phyloP scores from a whole-genome alignment of 805 yeast genomes.

The Myxozyma nipponensis region DNA sequence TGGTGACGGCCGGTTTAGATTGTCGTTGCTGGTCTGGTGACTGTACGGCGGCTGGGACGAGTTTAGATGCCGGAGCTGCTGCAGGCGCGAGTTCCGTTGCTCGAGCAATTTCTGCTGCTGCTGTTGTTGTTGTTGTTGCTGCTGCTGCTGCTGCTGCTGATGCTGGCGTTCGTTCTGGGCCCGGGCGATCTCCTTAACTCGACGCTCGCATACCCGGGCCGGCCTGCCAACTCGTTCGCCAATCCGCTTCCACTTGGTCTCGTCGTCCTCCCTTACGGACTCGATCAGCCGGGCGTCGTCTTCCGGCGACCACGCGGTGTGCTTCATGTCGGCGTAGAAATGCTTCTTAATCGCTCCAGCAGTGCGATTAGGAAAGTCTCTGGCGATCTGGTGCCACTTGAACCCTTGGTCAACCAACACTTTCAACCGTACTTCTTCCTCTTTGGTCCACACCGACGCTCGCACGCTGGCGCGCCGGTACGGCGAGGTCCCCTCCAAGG shows the following conservation, averaged over 20 bases:
- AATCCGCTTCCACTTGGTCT: constrained; percentile 30
- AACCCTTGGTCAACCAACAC: constrained; percentile 30
- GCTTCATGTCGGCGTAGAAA: constrained; percentile 35
- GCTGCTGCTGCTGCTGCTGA: neutral
- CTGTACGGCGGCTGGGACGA: too few species aligned
- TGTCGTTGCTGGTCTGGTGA: too few species aligned
- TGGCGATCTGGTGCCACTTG: constrained; percentile 32
- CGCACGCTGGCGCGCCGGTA: neutral
- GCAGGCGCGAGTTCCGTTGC: too few species aligned
- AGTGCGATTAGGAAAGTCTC: constrained; percentile 33
- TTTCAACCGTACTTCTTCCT: constrained; percentile 27
- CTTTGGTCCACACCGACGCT: constrained; percentile 26
- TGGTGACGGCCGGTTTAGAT: too few species aligned
- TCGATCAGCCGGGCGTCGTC: constrained; percentile 30
- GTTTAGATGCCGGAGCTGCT: too few species aligned
- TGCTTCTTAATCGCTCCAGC: constrained; percentile 36
- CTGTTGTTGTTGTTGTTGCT: neutral
- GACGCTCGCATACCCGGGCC: constrained; percentile 31
- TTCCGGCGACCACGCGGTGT: constrained; percentile 31
- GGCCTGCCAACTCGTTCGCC: constrained; percentile 32
- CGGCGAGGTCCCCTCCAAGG: constrained; percentile 9
- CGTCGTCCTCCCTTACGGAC: constrained; percentile 30
- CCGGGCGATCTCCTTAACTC: constrained; percentile 27
- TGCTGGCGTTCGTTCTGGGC: neutral
- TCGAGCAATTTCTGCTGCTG: too few species aligned